Base-by-base conservation (phyloP, 2,329 filamentous ascomycete genomes). In the Thielaviopsis punctulata region DNA sequence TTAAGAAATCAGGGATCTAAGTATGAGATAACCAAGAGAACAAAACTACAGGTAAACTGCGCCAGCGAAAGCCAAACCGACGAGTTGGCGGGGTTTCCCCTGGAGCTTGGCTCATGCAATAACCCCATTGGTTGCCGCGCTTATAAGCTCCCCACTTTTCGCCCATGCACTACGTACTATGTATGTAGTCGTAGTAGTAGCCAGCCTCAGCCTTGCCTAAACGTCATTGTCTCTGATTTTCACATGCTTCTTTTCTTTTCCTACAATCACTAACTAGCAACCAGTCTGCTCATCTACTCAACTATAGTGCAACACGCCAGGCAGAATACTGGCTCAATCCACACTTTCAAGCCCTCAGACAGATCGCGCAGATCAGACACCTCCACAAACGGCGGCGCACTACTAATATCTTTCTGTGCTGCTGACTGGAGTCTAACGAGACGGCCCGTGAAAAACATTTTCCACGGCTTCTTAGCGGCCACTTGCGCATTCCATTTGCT, bases 241-340 rank as follows among this genome's bases (percentile, higher is more conserved):
- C 36, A 41, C 36, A 41, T 41, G 36, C 36, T 41, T 41, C n/a
- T n/a, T 19, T 8, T 41, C 7, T 36, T 8, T 36, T 15, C 15
- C 10, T 27, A 27, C 5, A 27, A 27, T 27, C 25, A 27, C 15
- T 3, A n/a, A n/a, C n/a, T n/a, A n/a, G n/a, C n/a, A n/a, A n/a
- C n/a, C n/a, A n/a, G n/a, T n/a, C n/a, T n/a, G n/a, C n/a, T n/a
- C n/a, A n/a, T 10, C 18, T 64, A 73, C 52, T 72, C 68, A 53
- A 77, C 71, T 44, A 63, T 62, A n/a, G 64, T 59, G 21, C 64
- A 64, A 59, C 76, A 79, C 41, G 74, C 59, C 33, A 78, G 65
- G 56, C 76, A 79, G 47, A 65, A 62, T 27, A 73, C 61, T 3
- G 67, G 67, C 59, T 78, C 73, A 10, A 66, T 70, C 76, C 76